phyloP scores from a whole-genome alignment of 2,329 filamentous ascomycete genomes.

The Cyphellophora europaea region DNA sequence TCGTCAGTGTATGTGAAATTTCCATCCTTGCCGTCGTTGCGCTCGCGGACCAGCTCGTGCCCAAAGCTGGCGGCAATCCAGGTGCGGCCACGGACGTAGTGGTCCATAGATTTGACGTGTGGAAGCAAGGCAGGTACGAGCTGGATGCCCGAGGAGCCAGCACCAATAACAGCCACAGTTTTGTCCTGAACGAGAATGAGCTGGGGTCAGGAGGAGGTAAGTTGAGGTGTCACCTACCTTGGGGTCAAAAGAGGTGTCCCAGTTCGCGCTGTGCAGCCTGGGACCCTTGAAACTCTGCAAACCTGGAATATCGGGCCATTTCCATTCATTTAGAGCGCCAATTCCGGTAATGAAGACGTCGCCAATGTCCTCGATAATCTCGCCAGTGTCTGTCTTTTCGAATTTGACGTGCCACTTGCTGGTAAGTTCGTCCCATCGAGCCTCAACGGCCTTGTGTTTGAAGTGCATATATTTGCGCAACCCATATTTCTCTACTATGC shows the following conservation, averaged over 20 bases:
- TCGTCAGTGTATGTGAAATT: slow-evolving; percentile 22
- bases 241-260: slow-evolving; percentile 19
- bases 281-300: slow-evolving; percentile 22
- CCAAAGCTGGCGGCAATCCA: slow-evolving; percentile 22
- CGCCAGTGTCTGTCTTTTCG: slow-evolving; percentile 8
- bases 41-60: slow-evolving; percentile 12
- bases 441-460: slow-evolving; percentile 18
- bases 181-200: slow-evolving; percentile 34
- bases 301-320: slow-evolving; percentile 25
- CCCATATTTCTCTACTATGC: slow-evolving; percentile 15
- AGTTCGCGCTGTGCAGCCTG: slow-evolving; percentile 22
- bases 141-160: slow-evolving; percentile 55
- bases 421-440: slow-evolving; percentile 16
- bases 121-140: slow-evolving; percentile 30
- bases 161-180: slow-evolving; percentile 54
- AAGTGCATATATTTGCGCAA: slow-evolving; percentile 21
- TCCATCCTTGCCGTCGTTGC: slow-evolving; percentile 18
- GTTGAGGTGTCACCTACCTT: slow-evolving; percentile 7
- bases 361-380: slow-evolving; percentile 23
- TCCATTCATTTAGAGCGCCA: slow-evolving; percentile 48
- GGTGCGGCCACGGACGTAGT: slow-evolving; percentile 21
- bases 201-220: neutral
- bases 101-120: slow-evolving; percentile 19
- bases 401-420: slow-evolving; percentile 18
- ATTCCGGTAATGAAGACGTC: slow-evolving; percentile 51